Evolutionary conservation across 169 alveolate genomes (phyloP).

Genomic region (Besnoitia besnoiti): DNA sequence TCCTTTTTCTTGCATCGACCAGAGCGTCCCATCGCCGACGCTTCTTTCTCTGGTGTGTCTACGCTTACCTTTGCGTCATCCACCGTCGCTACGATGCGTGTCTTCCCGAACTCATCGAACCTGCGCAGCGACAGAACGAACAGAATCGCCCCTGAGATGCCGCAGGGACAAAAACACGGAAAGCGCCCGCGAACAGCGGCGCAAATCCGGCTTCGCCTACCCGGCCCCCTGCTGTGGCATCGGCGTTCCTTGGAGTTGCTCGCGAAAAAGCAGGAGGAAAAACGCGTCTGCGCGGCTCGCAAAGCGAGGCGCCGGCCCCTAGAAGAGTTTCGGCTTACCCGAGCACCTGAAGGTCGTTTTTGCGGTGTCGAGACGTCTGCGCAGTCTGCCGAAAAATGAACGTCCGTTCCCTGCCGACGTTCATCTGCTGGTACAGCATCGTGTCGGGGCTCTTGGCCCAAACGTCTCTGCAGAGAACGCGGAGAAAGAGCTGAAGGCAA

Average conservation of each 20-base stretch:
- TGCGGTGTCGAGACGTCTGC: neutral
- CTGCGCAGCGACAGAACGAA: neutral
- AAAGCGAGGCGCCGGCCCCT: neutral
- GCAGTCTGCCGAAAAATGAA: conserved; percentile 37
- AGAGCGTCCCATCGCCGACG: no score
- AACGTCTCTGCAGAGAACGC: conserved; percentile 13
- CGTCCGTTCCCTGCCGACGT: conserved; percentile 12
- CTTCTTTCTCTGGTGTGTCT: no score
- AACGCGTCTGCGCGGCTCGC: no score
- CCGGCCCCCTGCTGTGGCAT: neutral
- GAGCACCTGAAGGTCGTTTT: conserved; percentile 2
- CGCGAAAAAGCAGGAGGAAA: no score
- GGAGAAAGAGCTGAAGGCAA: neutral
- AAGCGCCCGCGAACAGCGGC: neutral
- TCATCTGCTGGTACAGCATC: conserved; percentile 23
- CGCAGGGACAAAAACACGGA: no score
- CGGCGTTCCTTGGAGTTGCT: no score
- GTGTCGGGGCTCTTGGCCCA: conserved; percentile 23
- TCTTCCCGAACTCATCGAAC: conserved; percentile 6
- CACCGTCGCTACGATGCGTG: neutral
- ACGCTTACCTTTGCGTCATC: neutral
- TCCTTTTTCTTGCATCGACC: neutral
- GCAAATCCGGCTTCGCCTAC: neutral
- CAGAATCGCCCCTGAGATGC: neutral
- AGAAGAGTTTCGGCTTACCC: neutral